phyloP scores from a whole-genome alignment of 2,329 filamentous ascomycete genomes.

The Dactylonectria estremocensis region DNA sequence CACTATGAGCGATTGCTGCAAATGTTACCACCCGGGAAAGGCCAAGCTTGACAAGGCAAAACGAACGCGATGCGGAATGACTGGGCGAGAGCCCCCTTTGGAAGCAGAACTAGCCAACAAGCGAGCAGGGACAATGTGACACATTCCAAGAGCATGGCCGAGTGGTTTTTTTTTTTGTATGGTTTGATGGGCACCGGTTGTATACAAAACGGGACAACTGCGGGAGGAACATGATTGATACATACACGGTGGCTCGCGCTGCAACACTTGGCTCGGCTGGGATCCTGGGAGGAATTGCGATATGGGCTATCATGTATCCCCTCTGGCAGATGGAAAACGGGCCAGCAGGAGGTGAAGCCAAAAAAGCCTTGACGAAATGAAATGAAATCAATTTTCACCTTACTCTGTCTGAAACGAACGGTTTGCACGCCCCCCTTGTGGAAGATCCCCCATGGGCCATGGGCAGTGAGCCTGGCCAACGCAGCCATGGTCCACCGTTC shows the following conservation, averaged over 20 bases:
- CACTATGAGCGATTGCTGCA: conserved; percentile 33
- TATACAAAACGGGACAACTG: conserved; percentile 3
- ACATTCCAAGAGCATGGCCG: background rate
- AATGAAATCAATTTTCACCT: conserved; percentile 8
- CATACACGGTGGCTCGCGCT: conserved; percentile 44
- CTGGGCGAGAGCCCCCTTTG: conserved; percentile 2
- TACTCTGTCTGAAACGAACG: conserved; percentile 15
- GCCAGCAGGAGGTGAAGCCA: conserved; percentile 1
- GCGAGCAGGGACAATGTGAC: background rate
- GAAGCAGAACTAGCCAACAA: background rate
- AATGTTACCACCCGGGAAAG: conserved; percentile 15
- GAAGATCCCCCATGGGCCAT: background rate
- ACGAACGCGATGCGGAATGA: background rate
- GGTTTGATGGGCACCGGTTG: background rate
- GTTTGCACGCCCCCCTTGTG: background rate
- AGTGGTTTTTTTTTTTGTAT: conserved; percentile 2
- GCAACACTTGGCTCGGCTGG: conserved; percentile 27
- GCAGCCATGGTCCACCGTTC: background rate
- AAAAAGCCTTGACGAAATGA: conserved; percentile 11
- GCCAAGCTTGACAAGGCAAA: background rate
- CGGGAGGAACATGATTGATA: conserved; percentile 25
- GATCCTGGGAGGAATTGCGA: conserved; percentile 11
- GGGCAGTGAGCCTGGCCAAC: background rate
- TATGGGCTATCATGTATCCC: background rate
- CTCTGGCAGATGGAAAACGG: conserved; percentile 2